Conservation (phyloP, 2,329 filamentous ascomycete species). For the Ampelomyces quisqualis region DNA sequence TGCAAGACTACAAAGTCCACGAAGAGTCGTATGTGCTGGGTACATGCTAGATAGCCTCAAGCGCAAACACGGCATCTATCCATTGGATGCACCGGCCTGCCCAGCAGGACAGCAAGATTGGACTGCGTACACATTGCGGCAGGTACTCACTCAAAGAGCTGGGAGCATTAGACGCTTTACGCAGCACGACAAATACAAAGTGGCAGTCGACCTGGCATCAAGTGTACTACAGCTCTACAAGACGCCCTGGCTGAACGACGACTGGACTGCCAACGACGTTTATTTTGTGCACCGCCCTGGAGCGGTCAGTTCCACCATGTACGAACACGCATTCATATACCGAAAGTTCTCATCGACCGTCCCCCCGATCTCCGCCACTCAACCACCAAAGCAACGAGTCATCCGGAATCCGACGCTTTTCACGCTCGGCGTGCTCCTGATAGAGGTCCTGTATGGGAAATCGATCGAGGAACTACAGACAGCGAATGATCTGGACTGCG, state of each 20-base stretch:
- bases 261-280: slow-evolving; percentile 20
- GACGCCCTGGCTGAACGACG: slow-evolving; percentile 25
- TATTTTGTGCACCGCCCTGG: slow-evolving; percentile 22
- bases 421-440: slow-evolving; percentile 36
- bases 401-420: slow-evolving; percentile 37
- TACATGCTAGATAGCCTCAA: slow-evolving; percentile 15
- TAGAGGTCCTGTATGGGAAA: slow-evolving; percentile 37
- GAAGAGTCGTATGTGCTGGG: slow-evolving; percentile 15
- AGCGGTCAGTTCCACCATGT: slow-evolving; percentile 6
- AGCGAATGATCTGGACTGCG: slow-evolving; percentile 10
- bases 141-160: slow-evolving; percentile 7
- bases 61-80: slow-evolving; percentile 20
- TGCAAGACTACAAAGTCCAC: slow-evolving; percentile 10
- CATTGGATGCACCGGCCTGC: slow-evolving; percentile 2
- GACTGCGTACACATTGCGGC: slow-evolving; percentile 12
- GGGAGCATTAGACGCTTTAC: slow-evolving; percentile 9
- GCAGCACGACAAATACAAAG: slow-evolving; percentile 16
- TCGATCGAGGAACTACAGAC: slow-evolving; percentile 24
- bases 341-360: slow-evolving; percentile 2
- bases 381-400: slow-evolving; percentile 6
- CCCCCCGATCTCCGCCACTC: neutral
- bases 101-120: slow-evolving; percentile 11
- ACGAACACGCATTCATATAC: slow-evolving; percentile 23
- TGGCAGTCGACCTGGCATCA: slow-evolving; percentile 22
- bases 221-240: slow-evolving; percentile 25